phyloP scores from a whole-genome alignment of 2,329 filamentous ascomycete species.

The Furcasterigmium furcatum region DNA sequence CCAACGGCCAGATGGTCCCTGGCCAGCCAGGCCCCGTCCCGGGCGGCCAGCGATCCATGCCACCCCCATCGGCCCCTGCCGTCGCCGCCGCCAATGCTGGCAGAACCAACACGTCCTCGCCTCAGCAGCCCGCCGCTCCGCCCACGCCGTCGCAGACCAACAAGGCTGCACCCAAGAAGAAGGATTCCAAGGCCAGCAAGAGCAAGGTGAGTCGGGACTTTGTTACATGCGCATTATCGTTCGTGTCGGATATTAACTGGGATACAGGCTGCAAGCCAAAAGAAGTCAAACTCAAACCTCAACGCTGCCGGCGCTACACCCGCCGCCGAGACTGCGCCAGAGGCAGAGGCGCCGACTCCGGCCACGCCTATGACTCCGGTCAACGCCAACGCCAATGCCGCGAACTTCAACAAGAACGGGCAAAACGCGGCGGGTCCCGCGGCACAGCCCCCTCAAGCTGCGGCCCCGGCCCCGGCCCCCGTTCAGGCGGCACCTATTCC shows the following conservation, averaged over 20 bases:
- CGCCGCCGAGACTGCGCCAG: conserved; percentile 50
- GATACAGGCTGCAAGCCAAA: conserved; percentile 51
- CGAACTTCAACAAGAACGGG: conserved; percentile 44
- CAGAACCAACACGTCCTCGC: conserved; percentile 55
- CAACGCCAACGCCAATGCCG: conserved; percentile 28
- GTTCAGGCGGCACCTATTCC: conserved; percentile 13
- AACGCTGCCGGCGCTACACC: conserved; percentile 51
- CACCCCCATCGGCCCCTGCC: conserved; percentile 60
- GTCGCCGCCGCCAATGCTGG: conserved; percentile 44
- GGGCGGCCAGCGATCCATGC: conserved; percentile 61
- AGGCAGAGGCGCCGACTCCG: conserved; percentile 57
- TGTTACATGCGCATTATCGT: neutral
- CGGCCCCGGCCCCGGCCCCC: conserved; percentile 34
- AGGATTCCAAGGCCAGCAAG: conserved; percentile 63
- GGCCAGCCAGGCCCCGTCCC: conserved; percentile 35
- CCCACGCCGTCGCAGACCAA: conserved; percentile 72
- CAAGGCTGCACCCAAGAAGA: conserved; percentile 77
- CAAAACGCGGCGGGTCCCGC: conserved; percentile 34
- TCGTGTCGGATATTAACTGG: neutral
- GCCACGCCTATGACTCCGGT: conserved; percentile 63
- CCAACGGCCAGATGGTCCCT: conserved; percentile 40
- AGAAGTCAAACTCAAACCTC: conserved; percentile 57
- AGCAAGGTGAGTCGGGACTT: conserved; percentile 66
- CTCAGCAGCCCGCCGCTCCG: conserved; percentile 64
- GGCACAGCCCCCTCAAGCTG: conserved; percentile 39